These are phyloP conservation scores for Entonaema liquescens DNA, from an alignment of 495 filamentous ascomycete genomes.

Conservation along the genomic window DNA sequence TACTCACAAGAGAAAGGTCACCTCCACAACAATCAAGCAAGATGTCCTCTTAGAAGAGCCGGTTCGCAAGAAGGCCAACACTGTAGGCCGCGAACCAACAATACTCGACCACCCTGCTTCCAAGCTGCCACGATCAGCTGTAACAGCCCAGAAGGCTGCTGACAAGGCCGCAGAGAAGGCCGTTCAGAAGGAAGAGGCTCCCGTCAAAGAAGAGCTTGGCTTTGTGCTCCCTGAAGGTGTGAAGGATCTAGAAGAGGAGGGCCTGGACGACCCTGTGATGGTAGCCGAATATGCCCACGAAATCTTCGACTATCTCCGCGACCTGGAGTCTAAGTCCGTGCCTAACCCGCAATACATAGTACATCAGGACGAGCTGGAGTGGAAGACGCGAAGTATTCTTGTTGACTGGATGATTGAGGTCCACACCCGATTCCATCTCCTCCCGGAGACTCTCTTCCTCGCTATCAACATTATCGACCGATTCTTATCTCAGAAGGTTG, in stretches of 20 bases:
- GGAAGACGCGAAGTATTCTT: constrained; percentile 98
- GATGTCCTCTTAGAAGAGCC: constrained; percentile 64
- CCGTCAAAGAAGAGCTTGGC: constrained; percentile 65
- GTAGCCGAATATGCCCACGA: constrained; percentile 96
- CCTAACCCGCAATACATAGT: constrained; percentile 95
- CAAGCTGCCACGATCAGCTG: constrained; percentile 52
- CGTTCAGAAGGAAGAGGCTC: constrained; percentile 75
- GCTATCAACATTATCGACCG: constrained; percentile 98
- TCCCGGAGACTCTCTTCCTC: constrained; percentile 97
- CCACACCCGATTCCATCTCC: constrained; percentile 93
- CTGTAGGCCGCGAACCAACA: constrained; percentile 40
- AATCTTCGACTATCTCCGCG: constrained; percentile 95
- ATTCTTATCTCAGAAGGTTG: constrained; percentile 91
- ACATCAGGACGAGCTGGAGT: constrained; percentile 91
- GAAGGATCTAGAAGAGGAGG: constrained; percentile 81
- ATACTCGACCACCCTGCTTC: constrained; percentile 49
- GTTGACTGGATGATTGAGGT: constrained; percentile 99
- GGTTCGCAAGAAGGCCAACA: constrained; percentile 59
- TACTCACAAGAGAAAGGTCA: constrained; percentile 68
- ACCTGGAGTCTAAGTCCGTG: constrained; percentile 82
- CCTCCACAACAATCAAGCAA: constrained; percentile 65
- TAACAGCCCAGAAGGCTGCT: constrained; percentile 68
- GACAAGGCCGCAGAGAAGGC: too few relatives aligned
- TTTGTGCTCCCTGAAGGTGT: constrained; percentile 59
- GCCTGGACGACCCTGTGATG: constrained; percentile 93